Evolutionary conservation across 2,329 filamentous ascomycete genomes (phyloP).

Genomic region (Periconia sp.): DNA sequence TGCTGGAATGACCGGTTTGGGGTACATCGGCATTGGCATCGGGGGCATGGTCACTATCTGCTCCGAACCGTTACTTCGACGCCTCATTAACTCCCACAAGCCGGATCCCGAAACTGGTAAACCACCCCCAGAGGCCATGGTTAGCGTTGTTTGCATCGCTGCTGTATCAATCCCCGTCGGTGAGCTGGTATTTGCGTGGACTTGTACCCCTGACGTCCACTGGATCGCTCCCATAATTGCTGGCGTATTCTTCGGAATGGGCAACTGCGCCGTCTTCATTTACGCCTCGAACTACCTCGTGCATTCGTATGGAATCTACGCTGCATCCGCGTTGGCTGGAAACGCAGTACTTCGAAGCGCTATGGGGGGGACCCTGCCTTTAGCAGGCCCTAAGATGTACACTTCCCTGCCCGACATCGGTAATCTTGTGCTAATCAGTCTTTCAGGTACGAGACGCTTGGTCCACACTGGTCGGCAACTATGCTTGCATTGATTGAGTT

Average conservation of each 20-base stretch:
- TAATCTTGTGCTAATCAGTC: background rate
- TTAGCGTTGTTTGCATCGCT: constrained; percentile 79
- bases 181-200: constrained; percentile 89
- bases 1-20: constrained; percentile 73
- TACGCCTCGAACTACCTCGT: constrained; percentile 83
- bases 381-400: constrained; percentile 72
- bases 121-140: constrained; percentile 78
- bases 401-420: background rate
- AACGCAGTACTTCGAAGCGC: constrained; percentile 77
- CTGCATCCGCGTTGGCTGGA: constrained; percentile 79
- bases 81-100: constrained; percentile 77
- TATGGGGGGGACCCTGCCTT: constrained; percentile 77
- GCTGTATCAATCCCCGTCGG: constrained; percentile 76
- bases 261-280: constrained; percentile 81
- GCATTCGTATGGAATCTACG: constrained; percentile 79
- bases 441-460: constrained; percentile 65
- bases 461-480: constrained; percentile 80
- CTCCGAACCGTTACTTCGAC: constrained; percentile 72
- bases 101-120: constrained; percentile 77
- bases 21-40: constrained; percentile 75
- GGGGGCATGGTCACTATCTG: constrained; percentile 61
- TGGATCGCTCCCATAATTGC: constrained; percentile 82
- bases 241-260: constrained; percentile 78
- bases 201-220: constrained; percentile 78
- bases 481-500: constrained; percentile 76